Conservation (phyloP, 495 filamentous ascomycete species). For the Cenococcum geophilum region DNA sequence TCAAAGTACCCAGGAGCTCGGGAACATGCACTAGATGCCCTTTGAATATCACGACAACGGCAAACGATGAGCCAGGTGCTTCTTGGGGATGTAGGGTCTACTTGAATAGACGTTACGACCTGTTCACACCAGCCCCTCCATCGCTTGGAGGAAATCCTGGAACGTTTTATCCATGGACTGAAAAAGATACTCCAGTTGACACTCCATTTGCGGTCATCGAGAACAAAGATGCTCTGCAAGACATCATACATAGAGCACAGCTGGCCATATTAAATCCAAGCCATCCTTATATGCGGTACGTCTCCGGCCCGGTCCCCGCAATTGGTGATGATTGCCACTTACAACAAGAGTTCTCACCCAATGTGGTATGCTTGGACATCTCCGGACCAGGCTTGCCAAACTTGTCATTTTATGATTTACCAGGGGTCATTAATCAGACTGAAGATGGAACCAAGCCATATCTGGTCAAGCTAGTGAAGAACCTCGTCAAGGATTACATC, state of each 20-base stretch:
- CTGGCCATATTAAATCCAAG: constrained; percentile 62
- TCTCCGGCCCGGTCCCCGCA: constrained; percentile 43
- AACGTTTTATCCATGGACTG: constrained; percentile 40
- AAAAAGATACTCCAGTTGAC: constrained; percentile 36
- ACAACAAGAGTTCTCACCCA: constrained; percentile 67
- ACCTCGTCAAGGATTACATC: constrained; percentile 63
- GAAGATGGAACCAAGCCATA: constrained; percentile 56
- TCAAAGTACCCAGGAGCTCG: constrained; percentile 61
- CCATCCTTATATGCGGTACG: constrained; percentile 41
- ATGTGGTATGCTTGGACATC: constrained; percentile 68
- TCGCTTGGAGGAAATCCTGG: constrained; percentile 26
- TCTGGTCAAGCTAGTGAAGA: constrained; percentile 60
- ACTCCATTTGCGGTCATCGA: constrained; percentile 42
- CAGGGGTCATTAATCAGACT: constrained; percentile 65
- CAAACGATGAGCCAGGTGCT: constrained; percentile 40
- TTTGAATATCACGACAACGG: constrained; percentile 65
- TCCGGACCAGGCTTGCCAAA: constrained; percentile 60
- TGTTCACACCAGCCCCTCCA: not conserved
- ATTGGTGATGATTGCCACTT: constrained; percentile 23
- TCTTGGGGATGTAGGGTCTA: constrained; percentile 59
- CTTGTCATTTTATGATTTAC: constrained; percentile 74
- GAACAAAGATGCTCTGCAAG: constrained; percentile 48
- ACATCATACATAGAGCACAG: constrained; percentile 61
- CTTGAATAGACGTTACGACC: constrained; percentile 51
- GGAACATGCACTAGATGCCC: constrained; percentile 74